Base-by-base conservation (phyloP, 176 grass and related monocot genomes). In the Carex parvula region DNA sequence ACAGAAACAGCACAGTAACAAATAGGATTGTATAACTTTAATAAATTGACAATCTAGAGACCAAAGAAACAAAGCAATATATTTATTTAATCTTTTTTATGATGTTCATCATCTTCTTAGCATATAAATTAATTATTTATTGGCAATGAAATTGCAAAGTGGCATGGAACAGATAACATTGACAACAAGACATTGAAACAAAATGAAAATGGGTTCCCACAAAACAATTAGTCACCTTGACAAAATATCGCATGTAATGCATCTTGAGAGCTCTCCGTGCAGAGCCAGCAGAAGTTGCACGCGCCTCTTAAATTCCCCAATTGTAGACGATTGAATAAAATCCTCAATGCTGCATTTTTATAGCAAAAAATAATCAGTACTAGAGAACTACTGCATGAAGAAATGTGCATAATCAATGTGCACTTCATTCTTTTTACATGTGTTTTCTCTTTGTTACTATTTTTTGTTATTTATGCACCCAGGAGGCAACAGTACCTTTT, bases 241-340 rank as follows among this genome's bases (percentile, higher is more conserved):
- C 88, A 92, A 92, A 89, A 61, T 57, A 77, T 86, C 88, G 58
- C 88, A 33, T 59, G 65, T 81, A 58, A 78, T 84, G 79, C 90
- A 92, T 70, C 79, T 64, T 87, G 86, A 81, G 81, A 95, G 85
- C 84, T 98, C 90, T 11, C 92, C 89, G 63, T 95, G 89, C 46
- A 98, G 91, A 54, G 95, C 87, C 67, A 98, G 80, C 29, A 94
- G 83, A 81, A 98, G 91, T 83, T 93, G 86, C 82, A 98, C 78
- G 1, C 95, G 88, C 75, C 89, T 95, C 91, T 98, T 98, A 82
- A 93, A 98, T 76, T 98, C 92, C 10, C 95, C 95, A 85, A 91
- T 74, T 84, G 85, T 93, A 11, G 95, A 98, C 80, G 92, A 94
- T 88, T 91, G 88, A 84, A 98, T 29, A 86, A 98, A 91, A 22